These are phyloP conservation scores for Triticum monococcum DNA, from an alignment of 176 grass and related monocot species.

Conservation along the genomic window DNA sequence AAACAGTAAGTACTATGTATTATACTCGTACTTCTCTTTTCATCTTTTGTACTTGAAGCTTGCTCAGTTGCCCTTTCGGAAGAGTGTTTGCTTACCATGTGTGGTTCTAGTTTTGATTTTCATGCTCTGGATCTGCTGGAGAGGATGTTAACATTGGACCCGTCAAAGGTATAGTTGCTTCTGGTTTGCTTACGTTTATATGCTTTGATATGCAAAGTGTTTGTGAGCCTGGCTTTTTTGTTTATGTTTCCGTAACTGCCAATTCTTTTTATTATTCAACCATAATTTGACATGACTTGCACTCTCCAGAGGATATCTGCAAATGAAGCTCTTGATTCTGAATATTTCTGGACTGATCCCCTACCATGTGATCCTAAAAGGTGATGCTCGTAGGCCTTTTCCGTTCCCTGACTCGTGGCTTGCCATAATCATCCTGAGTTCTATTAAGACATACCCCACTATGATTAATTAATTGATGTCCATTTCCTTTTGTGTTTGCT, in stretches of 20 bases:
- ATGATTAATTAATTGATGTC: neutral
- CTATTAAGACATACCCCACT: neutral
- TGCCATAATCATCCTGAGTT: neutral
- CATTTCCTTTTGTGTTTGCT: neutral
- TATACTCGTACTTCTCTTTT: conserved; percentile 12
- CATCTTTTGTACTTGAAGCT: conserved; percentile 23
- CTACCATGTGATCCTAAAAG: conserved; percentile 83
- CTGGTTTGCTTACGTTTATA: neutral
- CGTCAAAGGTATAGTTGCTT: conserved; percentile 52
- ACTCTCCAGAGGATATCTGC: conserved; percentile 65
- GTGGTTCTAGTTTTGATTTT: conserved; percentile 64
- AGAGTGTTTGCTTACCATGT: conserved; percentile 15
- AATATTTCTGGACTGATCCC: conserved; percentile 79
- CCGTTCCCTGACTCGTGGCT: neutral
- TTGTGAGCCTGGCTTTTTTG: neutral
- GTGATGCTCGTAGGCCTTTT: neutral
- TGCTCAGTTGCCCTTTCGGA: neutral
- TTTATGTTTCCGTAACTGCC: conserved; percentile 19
- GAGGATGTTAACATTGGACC: conserved; percentile 83
- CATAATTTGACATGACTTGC: conserved; percentile 29
- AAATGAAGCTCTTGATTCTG: conserved; percentile 71
- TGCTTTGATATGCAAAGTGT: conserved; percentile 7
- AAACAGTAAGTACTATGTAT: conserved; percentile 67
- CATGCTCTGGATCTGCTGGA: conserved; percentile 83
- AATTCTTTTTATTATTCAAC: neutral